Evolutionary conservation across 2,329 filamentous ascomycete species (phyloP).

Genomic region (Dryadomyces quercus-mongolicae): DNA sequence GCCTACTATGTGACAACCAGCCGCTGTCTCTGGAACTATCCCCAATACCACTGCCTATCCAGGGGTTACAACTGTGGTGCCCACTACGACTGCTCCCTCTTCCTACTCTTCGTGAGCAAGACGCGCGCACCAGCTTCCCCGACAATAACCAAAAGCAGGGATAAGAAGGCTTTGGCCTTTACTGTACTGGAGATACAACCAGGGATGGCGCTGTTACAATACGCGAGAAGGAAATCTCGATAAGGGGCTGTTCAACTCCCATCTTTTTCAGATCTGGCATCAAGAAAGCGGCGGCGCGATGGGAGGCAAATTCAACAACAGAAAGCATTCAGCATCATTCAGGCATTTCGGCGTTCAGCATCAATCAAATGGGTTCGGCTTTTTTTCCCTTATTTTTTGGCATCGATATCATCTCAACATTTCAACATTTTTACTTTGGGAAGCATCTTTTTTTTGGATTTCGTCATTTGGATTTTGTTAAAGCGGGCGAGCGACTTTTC

Average conservation of each 20-base stretch:
- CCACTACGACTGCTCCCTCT: conserved; percentile 8
- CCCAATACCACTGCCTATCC: conserved; percentile 20
- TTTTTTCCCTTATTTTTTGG: conserved; percentile 1
- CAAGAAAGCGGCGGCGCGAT: conserved; percentile 13
- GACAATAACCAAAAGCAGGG: neutral
- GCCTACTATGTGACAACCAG: conserved; percentile 72
- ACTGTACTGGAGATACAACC: conserved; percentile 8
- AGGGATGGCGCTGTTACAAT: conserved; percentile 11
- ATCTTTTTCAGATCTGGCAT: conserved; percentile 11
- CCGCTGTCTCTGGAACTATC: conserved; percentile 30
- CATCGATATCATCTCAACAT: conserved; percentile 7
- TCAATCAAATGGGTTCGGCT: conserved; percentile 6
- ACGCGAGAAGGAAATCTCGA: neutral
- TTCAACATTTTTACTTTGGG: conserved; percentile 5
- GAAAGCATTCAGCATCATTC: conserved; percentile 1
- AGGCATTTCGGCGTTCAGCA: conserved; percentile 20
- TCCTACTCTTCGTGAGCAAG: conserved; percentile 2
- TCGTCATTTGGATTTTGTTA: conserved; percentile 17
- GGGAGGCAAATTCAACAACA: conserved; percentile 3
- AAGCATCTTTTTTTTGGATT: conserved; percentile 14
- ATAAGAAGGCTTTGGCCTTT: neutral
- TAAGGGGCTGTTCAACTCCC: neutral
- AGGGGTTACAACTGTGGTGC: conserved; percentile 28
- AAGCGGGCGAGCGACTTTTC: conserved; percentile 27
- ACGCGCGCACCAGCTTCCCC: neutral